Base-by-base conservation (phyloP, 306 rosid genomes). In the Vigna mungo region DNA sequence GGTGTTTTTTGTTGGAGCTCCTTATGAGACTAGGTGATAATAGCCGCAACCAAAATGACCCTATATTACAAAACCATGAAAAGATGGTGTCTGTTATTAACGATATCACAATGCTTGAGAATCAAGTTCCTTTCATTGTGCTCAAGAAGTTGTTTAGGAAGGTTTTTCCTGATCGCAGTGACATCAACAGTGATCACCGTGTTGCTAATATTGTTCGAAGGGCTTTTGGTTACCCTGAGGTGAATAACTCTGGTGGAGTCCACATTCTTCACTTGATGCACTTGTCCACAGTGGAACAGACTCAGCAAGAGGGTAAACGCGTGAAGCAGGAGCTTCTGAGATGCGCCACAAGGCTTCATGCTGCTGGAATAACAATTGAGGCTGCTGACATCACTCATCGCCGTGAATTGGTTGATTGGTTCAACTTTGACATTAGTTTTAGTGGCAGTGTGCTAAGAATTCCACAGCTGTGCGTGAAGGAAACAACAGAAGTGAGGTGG, bases 231-330 rank as follows among this genome's bases (percentile, higher is more conserved):
- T 76, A 68, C 60, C 63, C 65, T 16, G 13, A 43, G 72, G 4
- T 4, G 5, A 3, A 20, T 21, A 52, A 32, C 23, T 16, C 65
- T 0, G 69, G 74, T 4, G 53, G 17, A 0, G 84, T 74, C 13
- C 86, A 85, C 11, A 16, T 86, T 59, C 85, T 82, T 36, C 80
- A 86, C 68, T n/a, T 80, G 37, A 66, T 80, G 83, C 86, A 86
- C 58, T 59, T 78, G 13, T 72, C 80, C 30, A 53, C 67, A 0
- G 66, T 77, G 0, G 69, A 54, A 16, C 66, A 72, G 0, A 16
- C 25, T 1, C 25, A 49, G 0, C 34, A 66, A 2, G 49, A 65
- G 3, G 52, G 48, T 0, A 63, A 60, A 21, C 30, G 8, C 1
- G 72, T n/a, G 0, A 71, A 21, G 18, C 37, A 30, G 56, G 77